A percentile compares a stretch with the other conserved stretches of the same genome.
phyloP scores from a whole-genome alignment of 106 monocot genomes.

The Dendrobium officinale region DNA sequence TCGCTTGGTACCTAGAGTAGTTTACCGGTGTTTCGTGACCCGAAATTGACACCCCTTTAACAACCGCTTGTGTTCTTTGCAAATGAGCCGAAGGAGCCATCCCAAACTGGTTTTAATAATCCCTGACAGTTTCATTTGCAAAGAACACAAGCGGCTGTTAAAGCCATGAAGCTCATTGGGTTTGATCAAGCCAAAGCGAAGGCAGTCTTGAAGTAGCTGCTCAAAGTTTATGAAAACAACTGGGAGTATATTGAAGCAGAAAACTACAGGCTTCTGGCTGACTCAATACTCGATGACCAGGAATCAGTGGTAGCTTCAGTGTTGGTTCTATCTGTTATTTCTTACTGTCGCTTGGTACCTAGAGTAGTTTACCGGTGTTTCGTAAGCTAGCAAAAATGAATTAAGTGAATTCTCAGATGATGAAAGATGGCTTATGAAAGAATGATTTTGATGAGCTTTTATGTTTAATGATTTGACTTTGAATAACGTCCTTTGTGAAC shows the following conservation, averaged over 20 bases:
- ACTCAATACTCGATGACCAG: slow-evolving; percentile 39
- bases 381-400: background rate
- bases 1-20: background rate
- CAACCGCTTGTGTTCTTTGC: no score
- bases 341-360: background rate
- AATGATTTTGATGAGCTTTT: background rate
- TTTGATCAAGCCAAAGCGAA: slow-evolving; percentile 25
- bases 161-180: slow-evolving; percentile 48
- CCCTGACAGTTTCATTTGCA: background rate
- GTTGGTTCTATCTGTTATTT: background rate
- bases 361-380: background rate
- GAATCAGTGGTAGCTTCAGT: slow-evolving; percentile 14
- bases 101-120: no score
- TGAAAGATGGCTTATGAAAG: background rate
- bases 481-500: background rate
- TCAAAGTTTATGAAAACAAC: slow-evolving; percentile 41
- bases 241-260: slow-evolving; percentile 75
- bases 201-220: slow-evolving; percentile 32
- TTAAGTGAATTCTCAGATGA: background rate
- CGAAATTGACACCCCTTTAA: no score
- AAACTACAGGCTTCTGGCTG: slow-evolving; percentile 52
- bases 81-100: no score
- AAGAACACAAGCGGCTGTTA: slow-evolving; percentile 26
- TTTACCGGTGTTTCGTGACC: background rate
- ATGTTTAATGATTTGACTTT: background rate